Evolutionary conservation across 176 grass and related monocot species (phyloP), one percentile per base, ranked within the genome.

Genomic region (Zizania latifolia): DNA sequence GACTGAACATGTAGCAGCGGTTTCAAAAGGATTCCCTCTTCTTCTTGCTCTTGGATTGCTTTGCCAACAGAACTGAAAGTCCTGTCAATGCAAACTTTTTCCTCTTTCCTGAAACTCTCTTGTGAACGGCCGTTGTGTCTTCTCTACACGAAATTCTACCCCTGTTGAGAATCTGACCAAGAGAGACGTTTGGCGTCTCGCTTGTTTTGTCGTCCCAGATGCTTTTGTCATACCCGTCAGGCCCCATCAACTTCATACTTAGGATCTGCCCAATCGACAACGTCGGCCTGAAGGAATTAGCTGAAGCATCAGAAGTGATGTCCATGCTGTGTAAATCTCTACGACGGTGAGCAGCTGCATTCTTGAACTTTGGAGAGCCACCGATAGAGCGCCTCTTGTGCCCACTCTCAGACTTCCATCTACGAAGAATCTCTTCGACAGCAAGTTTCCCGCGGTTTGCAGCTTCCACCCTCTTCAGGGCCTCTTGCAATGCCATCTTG

Each of bases 241-340:
- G 78, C 6, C 80, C 83, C 58, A 81, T 87, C 77, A 97, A 78
- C 58, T 97, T 97, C 88, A 97, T 93, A 58, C 83, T 93, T 9
- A 93, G 78, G 87, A 97, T 97, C 77, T 97, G 94, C 28, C 94
- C 94, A 45, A 97, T 97, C 1, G 94, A 93, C 57, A 97, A 14
- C n/a, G 81, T 86, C 27, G 78, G 86, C 64, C 82, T 83, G 72
- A 59, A n/a, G 30, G 86, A 68, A 50, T 37, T 78, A 74, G 65
- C 78, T 40, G 87, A 79, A 36, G 54, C 30, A 40, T 85, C 79
- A 65, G 80, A 74, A 38, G 72, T n/a, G n/a, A 68, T 65, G 78
- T 82, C 75, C 37, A 62, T 81, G 56, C 4, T 46, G 11, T 16
- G 72, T 8, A 17, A 86, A 65, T 77, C 72, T 71, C 61, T 71